A percentile compares a stretch with the other conserved stretches of the same genome.
Evolutionary conservation across 768 basidiomycete genomes (phyloP).

Genomic region (Nidula microcarpa): DNA sequence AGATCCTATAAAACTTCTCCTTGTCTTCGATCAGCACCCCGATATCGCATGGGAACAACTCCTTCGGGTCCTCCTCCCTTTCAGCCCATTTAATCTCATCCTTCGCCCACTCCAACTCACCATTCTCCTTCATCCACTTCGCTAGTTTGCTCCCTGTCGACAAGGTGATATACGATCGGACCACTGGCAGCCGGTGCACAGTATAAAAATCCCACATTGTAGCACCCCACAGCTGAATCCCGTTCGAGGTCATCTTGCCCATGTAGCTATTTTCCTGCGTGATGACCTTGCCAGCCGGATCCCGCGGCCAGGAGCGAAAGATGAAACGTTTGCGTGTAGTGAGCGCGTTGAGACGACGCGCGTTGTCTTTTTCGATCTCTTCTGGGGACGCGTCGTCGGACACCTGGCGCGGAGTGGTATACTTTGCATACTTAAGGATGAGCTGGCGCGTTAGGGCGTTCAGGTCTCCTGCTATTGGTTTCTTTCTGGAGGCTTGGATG

Average conservation of each 20-base stretch:
- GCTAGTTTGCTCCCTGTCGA: constrained; percentile 29
- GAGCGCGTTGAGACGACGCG: background rate
- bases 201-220: constrained; percentile 38
- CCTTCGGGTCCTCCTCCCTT: constrained; percentile 26
- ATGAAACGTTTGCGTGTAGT: constrained; percentile 16
- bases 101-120: constrained; percentile 26
- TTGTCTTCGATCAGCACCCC: constrained; percentile 14
- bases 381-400: background rate
- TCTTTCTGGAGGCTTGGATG: too few species aligned
- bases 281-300: constrained; percentile 18
- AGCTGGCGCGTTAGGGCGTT: too few species aligned
- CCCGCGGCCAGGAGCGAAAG: constrained; percentile 26
- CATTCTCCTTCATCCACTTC: constrained; percentile 27
- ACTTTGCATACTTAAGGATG: too few species aligned
- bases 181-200: too few species aligned
- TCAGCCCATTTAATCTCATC: constrained; percentile 29
- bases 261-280: constrained; percentile 6
- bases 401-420: too few species aligned
- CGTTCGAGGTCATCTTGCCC: constrained; percentile 29
- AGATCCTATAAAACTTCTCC: too few species aligned
- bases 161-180: constrained; percentile 13
- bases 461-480: too few species aligned
- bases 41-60: constrained; percentile 25
- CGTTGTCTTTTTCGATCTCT: background rate
- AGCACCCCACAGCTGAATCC: constrained; percentile 35